Evolutionary conservation across 495 filamentous ascomycete species (phyloP).

Genomic region (Penicillium desertorum): DNA sequence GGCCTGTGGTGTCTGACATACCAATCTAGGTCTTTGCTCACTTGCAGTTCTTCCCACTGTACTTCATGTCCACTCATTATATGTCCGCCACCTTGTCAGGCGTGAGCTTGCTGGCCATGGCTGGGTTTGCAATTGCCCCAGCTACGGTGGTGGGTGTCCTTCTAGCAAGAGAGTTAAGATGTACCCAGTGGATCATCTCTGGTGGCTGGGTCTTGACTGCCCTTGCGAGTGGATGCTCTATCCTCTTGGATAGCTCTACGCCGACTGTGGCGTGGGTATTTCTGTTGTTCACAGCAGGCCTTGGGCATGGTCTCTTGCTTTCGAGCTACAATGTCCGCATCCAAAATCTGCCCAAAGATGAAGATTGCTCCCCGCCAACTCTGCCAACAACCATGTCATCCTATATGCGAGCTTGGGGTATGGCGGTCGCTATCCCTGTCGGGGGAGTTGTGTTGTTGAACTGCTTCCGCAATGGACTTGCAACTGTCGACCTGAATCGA

Average conservation of each 20-base stretch:
- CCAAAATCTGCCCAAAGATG: slow-evolving; percentile 33
- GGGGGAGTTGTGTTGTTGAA: slow-evolving; percentile 62
- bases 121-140: slow-evolving; percentile 45
- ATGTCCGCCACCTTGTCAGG: slow-evolving; percentile 55
- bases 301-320: slow-evolving; percentile 57
- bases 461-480: slow-evolving; percentile 23
- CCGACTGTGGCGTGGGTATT: slow-evolving; percentile 50
- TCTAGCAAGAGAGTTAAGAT: slow-evolving; percentile 42
- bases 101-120: slow-evolving; percentile 53
- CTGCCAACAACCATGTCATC: slow-evolving; percentile 52
- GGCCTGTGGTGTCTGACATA: background rate
- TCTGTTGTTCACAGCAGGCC: slow-evolving; percentile 50
- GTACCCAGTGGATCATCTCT: slow-evolving; percentile 54
- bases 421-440: slow-evolving; percentile 62
- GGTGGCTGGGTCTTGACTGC: slow-evolving; percentile 53
- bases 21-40: slow-evolving; percentile 38
- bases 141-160: slow-evolving; percentile 51
- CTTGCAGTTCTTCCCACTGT: slow-evolving; percentile 65
- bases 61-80: slow-evolving; percentile 60
- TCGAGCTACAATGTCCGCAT: slow-evolving; percentile 50
- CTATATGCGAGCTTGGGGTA: slow-evolving; percentile 60
- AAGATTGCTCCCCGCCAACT: slow-evolving; percentile 14
- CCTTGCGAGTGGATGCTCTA: slow-evolving; percentile 49
- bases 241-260: slow-evolving; percentile 49
- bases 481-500: slow-evolving; percentile 11